Conservation (phyloP, 257 asterid genomes). For the Solanum chilense region DNA sequence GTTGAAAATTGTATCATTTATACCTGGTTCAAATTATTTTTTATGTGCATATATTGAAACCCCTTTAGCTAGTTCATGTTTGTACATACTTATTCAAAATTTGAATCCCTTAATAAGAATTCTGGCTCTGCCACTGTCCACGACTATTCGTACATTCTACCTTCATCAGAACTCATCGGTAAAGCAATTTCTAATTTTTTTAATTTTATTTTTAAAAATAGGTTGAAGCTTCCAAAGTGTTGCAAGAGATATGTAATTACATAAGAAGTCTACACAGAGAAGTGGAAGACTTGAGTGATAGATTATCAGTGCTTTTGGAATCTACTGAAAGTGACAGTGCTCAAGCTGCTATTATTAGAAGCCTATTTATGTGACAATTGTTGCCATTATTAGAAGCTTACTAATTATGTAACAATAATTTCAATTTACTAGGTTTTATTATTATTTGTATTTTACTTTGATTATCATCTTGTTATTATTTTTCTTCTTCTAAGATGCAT, state of each 20-base stretch:
- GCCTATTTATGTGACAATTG: conserved; percentile 56
- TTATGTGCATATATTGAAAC: no score
- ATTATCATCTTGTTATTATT: neutral
- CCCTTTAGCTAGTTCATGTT: no score
- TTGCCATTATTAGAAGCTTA: neutral
- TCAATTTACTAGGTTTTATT: neutral
- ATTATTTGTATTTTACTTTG: neutral
- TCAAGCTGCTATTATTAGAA: conserved; percentile 87
- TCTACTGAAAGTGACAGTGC: conserved; percentile 69
- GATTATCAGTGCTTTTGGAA: conserved; percentile 71
- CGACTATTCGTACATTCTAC: neutral
- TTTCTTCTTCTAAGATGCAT: neutral
- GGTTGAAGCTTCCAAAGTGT: conserved; percentile 84
- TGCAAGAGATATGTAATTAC: conserved; percentile 94
- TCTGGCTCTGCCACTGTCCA: no score
- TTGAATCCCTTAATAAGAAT: no score
- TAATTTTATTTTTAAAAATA: neutral
- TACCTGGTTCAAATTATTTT: no score
- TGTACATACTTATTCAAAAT: no score
- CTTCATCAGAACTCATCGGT: neutral
- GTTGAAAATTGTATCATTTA: no score
- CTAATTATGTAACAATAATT: conserved; percentile 31
- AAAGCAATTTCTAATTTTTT: neutral
- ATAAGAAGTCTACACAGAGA: conserved; percentile 74
- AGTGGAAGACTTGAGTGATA: conserved; percentile 79